phyloP scores from a whole-genome alignment of 2,329 filamentous ascomycete species.

The Zymoseptoria brevis region DNA sequence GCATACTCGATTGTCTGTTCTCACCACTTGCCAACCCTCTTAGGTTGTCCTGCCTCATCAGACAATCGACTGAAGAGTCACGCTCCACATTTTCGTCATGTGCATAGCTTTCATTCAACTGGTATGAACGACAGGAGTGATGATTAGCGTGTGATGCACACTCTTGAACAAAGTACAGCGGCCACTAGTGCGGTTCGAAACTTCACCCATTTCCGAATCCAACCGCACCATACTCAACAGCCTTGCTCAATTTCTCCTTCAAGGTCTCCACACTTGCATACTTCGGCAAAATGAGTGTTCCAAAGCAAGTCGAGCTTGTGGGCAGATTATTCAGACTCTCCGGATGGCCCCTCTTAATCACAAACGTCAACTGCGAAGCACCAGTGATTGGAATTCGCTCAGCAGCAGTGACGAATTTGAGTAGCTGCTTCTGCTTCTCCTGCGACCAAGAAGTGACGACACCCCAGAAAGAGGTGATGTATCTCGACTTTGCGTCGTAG shows the following conservation, averaged over 20 bases:
- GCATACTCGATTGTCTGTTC: too few species aligned
- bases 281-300: conserved; percentile 75
- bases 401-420: conserved; percentile 93
- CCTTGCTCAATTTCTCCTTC: conserved; percentile 68
- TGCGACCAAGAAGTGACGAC: conserved; percentile 62
- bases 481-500: conserved; percentile 61
- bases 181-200: too few species aligned
- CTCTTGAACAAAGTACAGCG: too few species aligned
- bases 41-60: too few species aligned
- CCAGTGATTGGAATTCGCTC: conserved; percentile 86
- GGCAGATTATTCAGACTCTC: conserved; percentile 57
- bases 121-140: too few species aligned
- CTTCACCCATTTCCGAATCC: conserved; percentile 61
- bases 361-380: conserved; percentile 71
- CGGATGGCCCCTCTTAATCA: conserved; percentile 68
- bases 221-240: conserved; percentile 69
- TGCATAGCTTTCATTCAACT: too few species aligned
- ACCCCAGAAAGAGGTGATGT: conserved; percentile 75
- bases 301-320: conserved; percentile 89
- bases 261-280: conserved; percentile 66
- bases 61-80: too few species aligned
- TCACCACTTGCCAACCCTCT: too few species aligned
- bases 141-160: too few species aligned
- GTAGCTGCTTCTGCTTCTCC: conserved; percentile 62
- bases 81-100: too few species aligned